Base-by-base conservation (phyloP, 2,329 filamentous ascomycete genomes). In the Fusarium phyllophilum region DNA sequence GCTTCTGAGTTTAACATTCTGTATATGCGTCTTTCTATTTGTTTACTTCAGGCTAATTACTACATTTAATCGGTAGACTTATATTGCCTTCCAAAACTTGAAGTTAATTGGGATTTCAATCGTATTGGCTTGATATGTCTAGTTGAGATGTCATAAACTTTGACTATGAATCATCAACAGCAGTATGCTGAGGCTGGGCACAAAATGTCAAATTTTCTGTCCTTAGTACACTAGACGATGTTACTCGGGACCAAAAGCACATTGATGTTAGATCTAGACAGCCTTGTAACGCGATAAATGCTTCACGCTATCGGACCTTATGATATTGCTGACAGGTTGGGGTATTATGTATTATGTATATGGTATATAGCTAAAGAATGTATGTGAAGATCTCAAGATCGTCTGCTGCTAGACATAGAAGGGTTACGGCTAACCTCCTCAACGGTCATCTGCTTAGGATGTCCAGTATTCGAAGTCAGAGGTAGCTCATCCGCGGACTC, bases 401-500 rank as follows among this genome's bases (percentile, higher is more conserved):
- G n/a, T n/a, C 59, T 42, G 22, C 66, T 69, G 31, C 72, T 75
- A 9, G 64, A 60, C n/a, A 70, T 38, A 4, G 72, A 75, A 5
- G 56, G 38, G 0, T 45, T 54, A 8, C 72, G 72, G 17, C 70
- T 57, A 6, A 36, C 60, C 42, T 73, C 71, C 38, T 66, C 62
- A 10, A 75, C 31, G 9, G 24, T 26, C n/a, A 49, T 39, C 20
- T 65, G 54, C 29, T 76, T 77, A 0, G 76, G 73, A 44, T 78
- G 76, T 3, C 76, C 76, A 0, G 74, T 59, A 58, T 78, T 56
- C 9, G 62, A 69, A 6, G 76, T 78, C 45, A 78, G 49, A 5
- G 76, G 76, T 2, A 74, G 15, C 62, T 78, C 76, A 31, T 78
- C 56, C 9, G 31, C 45, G 3, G 51, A 59, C 22, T 58, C 70